phyloP scores from a whole-genome alignment of 1,139 yeast species.

The Magnusiomyces suaveolens region DNA sequence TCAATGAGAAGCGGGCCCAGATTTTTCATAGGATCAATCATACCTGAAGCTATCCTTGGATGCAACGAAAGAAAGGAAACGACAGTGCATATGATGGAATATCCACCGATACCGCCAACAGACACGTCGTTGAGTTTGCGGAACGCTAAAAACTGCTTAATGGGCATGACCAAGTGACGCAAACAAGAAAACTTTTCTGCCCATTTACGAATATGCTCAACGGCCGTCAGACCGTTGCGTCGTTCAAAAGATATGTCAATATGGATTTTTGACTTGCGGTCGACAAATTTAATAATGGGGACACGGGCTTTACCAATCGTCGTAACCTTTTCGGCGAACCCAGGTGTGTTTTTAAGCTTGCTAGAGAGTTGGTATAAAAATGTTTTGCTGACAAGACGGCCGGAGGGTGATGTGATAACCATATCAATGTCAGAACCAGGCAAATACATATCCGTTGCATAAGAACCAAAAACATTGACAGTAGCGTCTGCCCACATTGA shows the following conservation, averaged over 20 bases:
- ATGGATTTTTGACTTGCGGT: constrained; percentile 58
- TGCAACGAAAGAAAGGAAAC: constrained; percentile 70
- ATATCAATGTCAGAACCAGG: constrained; percentile 97
- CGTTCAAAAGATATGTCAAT: constrained; percentile 90
- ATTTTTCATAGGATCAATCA: constrained; percentile 62
- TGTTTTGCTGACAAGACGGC: constrained; percentile 58
- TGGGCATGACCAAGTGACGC: constrained; percentile 71
- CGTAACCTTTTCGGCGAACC: constrained; percentile 62
- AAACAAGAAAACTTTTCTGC: constrained; percentile 63
- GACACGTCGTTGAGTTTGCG: constrained; percentile 84
- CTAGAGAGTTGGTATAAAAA: constrained; percentile 69
- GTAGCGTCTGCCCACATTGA: constrained; percentile 74
- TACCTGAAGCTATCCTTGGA: constrained; percentile 62
- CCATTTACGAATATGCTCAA: constrained; percentile 72
- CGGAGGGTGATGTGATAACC: constrained; percentile 63
- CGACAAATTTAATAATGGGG: constrained; percentile 90
- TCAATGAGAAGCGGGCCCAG: constrained; percentile 84
- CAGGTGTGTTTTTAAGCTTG: constrained; percentile 47
- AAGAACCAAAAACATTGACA: constrained; percentile 86
- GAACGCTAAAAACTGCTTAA: constrained; percentile 78
- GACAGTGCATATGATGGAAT: constrained; percentile 78
- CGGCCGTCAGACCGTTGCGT: constrained; percentile 78
- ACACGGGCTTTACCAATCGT: constrained; percentile 90
- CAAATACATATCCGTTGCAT: constrained; percentile 84
- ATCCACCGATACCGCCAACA: constrained; percentile 94